Base-by-base conservation (phyloP, 2,329 filamentous ascomycete species). In the Cercospora brassicicola region DNA sequence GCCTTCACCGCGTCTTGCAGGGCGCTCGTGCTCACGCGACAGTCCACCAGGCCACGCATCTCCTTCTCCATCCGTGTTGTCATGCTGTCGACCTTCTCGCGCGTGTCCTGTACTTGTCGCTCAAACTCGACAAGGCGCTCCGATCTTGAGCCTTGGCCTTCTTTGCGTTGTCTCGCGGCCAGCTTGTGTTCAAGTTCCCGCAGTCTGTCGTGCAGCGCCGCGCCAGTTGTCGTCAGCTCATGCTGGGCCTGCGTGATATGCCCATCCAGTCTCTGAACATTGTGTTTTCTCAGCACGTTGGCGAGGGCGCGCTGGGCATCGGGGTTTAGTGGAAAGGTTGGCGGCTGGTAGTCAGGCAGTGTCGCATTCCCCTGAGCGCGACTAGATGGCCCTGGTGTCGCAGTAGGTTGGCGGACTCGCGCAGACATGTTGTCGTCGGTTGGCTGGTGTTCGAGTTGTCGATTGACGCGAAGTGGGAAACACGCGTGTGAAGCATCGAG, bases 31-130 rank as follows among this genome's bases (percentile, higher is more conserved):
- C 81, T 83, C 8, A 83, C 79, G 66, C 84, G 81, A 8, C 82
- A 81, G 77, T 91, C 89, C 67, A 91, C 85, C 59, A 87, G 77
- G 11, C 82, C 79, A 15, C 88, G 83, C 74, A 90, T 84, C 56
- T 80, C 82, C 74, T 84, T 81, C 71, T 91, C 89, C 74, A 90
- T 81, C 61, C 82, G 81, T 30, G 78, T 76, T 1, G 87, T 90
- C 72, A 87, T 79, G 3, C 78, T 76, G 15, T 84, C 79, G 2
- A 88, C 86, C 65, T 82, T 80, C 20, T 79, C 77, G 65, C 79
- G 68, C 64, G 82, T 72, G 31, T 80, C 76, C 9, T 78, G 76
- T 56, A 86, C 79, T 28, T 78, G 75, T 23, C 81, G 80, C 42
- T 79, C 77, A 15, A 80, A 75, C 10, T 77, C 76, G n/a, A 80